Evolutionary conservation across 176 grass and related monocot genomes (phyloP), one percentile per base, ranked within the genome.

Genomic region (Ananas comosus): DNA sequence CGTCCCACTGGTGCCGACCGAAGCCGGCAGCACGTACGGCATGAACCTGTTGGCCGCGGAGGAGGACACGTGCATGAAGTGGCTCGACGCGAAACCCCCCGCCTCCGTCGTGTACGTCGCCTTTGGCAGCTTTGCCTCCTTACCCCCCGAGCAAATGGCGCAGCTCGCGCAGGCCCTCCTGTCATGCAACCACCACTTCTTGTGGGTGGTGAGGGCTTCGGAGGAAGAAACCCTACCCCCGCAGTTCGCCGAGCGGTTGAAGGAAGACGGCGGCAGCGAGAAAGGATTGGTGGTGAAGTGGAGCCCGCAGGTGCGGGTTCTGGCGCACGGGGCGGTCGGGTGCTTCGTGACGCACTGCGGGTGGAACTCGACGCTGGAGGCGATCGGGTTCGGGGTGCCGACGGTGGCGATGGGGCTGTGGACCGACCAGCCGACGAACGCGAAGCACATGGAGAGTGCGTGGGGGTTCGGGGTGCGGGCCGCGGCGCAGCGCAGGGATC

Each of bases 51-150:
- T 85, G 24, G 56, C 79, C 4, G 54, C 78, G 2, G 84, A 96
- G 51, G 63, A 83, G 17, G 79, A 87, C 52, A 57, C 48, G 1
- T 90, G 84, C 83, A 80, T 79, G 59, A 84, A 72, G 52, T 95
- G 87, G 87, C 79, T 95, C 0, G 68, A 79, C 69, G 51, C 63
- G 61, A 84, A 87, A 49, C 51, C 83, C 10, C 13, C 42, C 3
- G 18, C 21, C 69, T 90, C 86, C 50, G 83, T 89, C 3, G 75
- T 58, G 23, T 95, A 90, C 68, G 65, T 90, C 53, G 89, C 91
- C 69, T 95, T 95, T 65, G 86, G 91, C 16, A 95, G 83, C 79
- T 54, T 85, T 16, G 81, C 79, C 13, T 80, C 83, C 12, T 27
- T 90, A 48, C 51, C 51, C 48, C 29, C 27, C 2, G 74, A 69